phyloP scores from a whole-genome alignment of 768 basidiomycete genomes.

The Imleria badia region DNA sequence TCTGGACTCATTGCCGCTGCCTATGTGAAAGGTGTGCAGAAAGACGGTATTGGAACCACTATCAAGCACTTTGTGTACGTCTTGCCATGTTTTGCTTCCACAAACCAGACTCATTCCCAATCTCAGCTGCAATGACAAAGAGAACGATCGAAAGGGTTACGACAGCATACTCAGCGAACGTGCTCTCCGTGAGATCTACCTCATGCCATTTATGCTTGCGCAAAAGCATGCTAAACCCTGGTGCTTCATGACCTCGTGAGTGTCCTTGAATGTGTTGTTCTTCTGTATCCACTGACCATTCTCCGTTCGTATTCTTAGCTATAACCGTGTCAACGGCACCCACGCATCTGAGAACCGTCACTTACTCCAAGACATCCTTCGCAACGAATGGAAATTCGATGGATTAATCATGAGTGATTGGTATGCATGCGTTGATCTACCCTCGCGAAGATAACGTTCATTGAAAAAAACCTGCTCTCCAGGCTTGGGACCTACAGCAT shows the following conservation, averaged over 20 bases:
- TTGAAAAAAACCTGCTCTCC: not conserved
- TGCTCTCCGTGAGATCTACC: constrained; percentile 58
- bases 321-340: constrained; percentile 73
- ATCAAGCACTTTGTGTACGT: constrained; percentile 84
- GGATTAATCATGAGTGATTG: constrained; percentile 83
- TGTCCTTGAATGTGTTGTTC: constrained; percentile 3
- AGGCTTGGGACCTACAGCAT: constrained; percentile 76
- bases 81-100: not conserved
- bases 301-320: constrained; percentile 39
- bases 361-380: constrained; percentile 59
- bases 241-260: constrained; percentile 62
- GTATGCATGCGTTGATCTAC: constrained; percentile 34
- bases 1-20: constrained; percentile 69
- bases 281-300: not conserved
- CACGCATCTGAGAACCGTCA: constrained; percentile 66
- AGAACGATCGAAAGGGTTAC: constrained; percentile 69
- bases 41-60: constrained; percentile 68
- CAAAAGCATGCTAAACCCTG: constrained; percentile 51
- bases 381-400: constrained; percentile 72
- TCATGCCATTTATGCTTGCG: constrained; percentile 60
- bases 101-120: not conserved
- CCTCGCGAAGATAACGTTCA: not conserved
- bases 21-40: constrained; percentile 78
- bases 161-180: constrained; percentile 49
- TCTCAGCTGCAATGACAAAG: constrained; percentile 73